Base-by-base conservation (phyloP, 805 yeast genomes). In the Saturnispora gosingensis region DNA sequence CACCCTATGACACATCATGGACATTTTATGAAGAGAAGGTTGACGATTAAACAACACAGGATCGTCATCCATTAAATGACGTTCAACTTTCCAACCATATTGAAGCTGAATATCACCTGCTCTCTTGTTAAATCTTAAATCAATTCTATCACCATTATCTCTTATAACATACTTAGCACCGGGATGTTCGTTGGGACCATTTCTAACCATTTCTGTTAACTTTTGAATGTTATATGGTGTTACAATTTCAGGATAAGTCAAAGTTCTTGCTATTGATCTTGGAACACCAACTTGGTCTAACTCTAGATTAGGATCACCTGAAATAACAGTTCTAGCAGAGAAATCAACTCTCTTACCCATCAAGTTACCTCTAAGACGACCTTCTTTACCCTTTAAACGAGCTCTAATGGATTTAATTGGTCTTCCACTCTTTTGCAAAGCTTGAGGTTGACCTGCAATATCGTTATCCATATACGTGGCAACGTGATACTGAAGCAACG, bases 321-420 rank as follows among this genome's bases (percentile, higher is more conserved):
- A 90, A 75, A 93, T 93, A 64, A 93, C 99, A 2, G 99, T 90
- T 75, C 99, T 88, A 9, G 99, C 99, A 39, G 98, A 91, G 66
- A 89, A 93, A 69, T 93, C 97, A 54, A 93, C 99, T 78, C 99
- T 93, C 77, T 93, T 93, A 70, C 99, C 99, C 99, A 93, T 93
- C 63, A 93, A 74, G 65, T 93, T 93, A 66, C 98, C 98, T 79
- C 99, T 84, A 57, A 93, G 81, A 75, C 99, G 90, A 55, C 99
- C 99, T 74, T 93, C 99, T 63, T 93, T 93, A 74, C 99, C 99
- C 84, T 93, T 93, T 62, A 93, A 77, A 75, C 99, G 90, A n/a
- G 99, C 98, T 73, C 99, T 83, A 62, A 93, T 93, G 44, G 97
- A 88, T 68, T 93, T 93, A 59, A 93, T 95, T 2, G 99, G 99